These are phyloP conservation scores for Phytophthora cactorum DNA, from an alignment of 352 stramenopile species.

Conservation along the genomic window DNA sequence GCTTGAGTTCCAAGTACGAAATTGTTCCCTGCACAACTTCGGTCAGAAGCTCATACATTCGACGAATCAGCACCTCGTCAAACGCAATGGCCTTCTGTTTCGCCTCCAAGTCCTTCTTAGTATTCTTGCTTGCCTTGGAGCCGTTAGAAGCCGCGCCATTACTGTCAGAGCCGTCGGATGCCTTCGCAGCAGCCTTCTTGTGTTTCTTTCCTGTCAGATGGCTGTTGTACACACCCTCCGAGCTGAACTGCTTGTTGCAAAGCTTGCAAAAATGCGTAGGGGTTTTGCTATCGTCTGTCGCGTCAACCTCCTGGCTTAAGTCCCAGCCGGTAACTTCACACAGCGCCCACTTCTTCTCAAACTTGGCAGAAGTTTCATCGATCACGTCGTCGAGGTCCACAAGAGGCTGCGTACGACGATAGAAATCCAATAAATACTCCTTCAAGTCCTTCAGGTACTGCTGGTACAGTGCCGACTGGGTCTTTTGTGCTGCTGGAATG, in stretches of 20 bases:
- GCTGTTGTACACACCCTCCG: constrained; percentile 70
- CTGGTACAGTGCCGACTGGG: constrained; percentile 59
- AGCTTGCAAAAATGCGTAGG: constrained; percentile 58
- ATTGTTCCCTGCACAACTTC: constrained; percentile 88
- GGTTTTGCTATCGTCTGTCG: constrained; percentile 10
- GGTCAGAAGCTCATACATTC: constrained; percentile 79
- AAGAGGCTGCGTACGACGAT: constrained; percentile 87
- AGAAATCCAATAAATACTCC: constrained; percentile 86
- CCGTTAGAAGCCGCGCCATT: constrained; percentile 12
- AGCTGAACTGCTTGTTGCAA: constrained; percentile 81
- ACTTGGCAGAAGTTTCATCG: constrained; percentile 79
- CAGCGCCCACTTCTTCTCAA: constrained; percentile 84
- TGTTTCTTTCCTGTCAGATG: constrained; percentile 85
- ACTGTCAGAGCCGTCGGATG: constrained; percentile 4
- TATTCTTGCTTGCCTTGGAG: constrained; percentile 5
- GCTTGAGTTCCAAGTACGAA: constrained; percentile 87
- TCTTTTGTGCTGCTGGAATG: constrained; percentile 68
- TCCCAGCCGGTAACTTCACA: constrained; percentile 68
- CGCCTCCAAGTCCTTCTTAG: constrained; percentile 21
- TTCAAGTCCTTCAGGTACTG: constrained; percentile 80
- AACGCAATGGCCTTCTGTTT: constrained; percentile 68
- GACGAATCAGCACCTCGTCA: constrained; percentile 73
- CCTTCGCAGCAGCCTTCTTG: constrained; percentile 58
- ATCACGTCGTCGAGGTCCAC: constrained; percentile 89
- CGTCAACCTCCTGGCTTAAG: constrained; percentile 9